phyloP scores from a whole-genome alignment of 345 rosid genomes.

The Chamaenerion angustifolium region DNA sequence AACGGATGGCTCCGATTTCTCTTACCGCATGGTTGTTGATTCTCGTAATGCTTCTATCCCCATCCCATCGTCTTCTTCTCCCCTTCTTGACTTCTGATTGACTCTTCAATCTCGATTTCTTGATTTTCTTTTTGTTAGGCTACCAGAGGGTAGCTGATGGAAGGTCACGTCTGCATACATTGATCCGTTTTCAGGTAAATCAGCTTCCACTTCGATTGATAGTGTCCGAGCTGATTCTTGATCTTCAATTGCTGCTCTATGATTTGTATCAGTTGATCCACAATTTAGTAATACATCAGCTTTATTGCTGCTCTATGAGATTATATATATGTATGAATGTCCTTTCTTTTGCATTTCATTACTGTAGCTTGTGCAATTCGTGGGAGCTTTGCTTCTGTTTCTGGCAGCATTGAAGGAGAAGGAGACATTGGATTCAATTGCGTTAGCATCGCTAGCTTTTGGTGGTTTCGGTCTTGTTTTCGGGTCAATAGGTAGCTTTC shows the following conservation, averaged over 20 bases:
- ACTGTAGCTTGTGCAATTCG: constrained; percentile 31
- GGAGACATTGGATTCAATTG: constrained; percentile 3
- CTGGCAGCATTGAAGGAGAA: constrained; percentile 12
- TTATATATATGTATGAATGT: not conserved
- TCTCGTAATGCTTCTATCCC: constrained; percentile 37
- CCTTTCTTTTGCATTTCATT: not conserved
- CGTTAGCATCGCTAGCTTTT: constrained; percentile 23
- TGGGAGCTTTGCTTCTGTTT: constrained; percentile 19
- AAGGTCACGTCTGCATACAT: constrained; percentile 21
- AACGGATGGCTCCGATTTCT: constrained; percentile 83
- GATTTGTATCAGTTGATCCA: not conserved
- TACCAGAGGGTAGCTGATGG: constrained; percentile 45
- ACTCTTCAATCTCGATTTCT: not conserved
- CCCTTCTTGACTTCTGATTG: not conserved
- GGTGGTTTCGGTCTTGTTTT: constrained; percentile 32
- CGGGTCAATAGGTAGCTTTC: constrained; percentile 44
- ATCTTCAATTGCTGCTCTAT: not conserved
- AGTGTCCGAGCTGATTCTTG: not conserved
- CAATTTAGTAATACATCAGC: too few relatives aligned
- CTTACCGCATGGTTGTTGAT: constrained; percentile 79
- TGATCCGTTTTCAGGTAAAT: constrained; percentile 30
- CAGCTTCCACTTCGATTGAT: not conserved
- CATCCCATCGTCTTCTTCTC: not conserved
- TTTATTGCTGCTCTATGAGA: too few relatives aligned
- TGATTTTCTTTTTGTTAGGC: constrained; percentile 14